Evolutionary conservation across 176 grass and related monocot species (phyloP), one percentile per base, ranked within the genome.

Genomic region (Saccharum officinarum): DNA sequence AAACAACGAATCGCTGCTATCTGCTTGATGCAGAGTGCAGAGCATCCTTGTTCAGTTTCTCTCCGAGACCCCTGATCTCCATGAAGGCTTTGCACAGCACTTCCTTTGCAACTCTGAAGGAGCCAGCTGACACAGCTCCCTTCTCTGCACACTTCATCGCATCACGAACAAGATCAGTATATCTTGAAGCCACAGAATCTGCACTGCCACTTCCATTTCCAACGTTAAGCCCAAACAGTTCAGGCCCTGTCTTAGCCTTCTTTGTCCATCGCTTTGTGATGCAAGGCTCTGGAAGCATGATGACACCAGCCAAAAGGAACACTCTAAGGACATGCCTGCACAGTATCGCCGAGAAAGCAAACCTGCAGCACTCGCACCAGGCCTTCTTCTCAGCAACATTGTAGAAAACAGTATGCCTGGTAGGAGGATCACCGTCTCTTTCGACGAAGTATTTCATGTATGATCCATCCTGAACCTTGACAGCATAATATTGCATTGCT

Each of bases 311-410:
- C 60, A 89, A 73, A 63, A 91, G 61, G 73, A 95, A 94, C 36
- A 95, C 91, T 40, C 81, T 78, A 38, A 98, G 88, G 10, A 94
- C 87, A 88, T 98, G 96, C 59, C 96, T 92, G 83, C 96, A 98
- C 36, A 90, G 69, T 90, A 98, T 95, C 26, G 89, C 91, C 37
- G 86, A 89, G 70, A 92, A 88, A 50, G 92, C 81, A 77, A 85
- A 94, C 67, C 92, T 92, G 75, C 69, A 94, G 78, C 96, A 98
- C 80, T 84, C 89, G 65, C 96, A 98, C 88, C 91, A 95, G 42
- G 87, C 89, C 80, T 94, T 98, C 78, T 95, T 94, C 80, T 98
- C 96, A 13, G 73, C 77, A 44, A 54, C 45, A 62, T 79, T 90
- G 37, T 94, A 94, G 71, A 83, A 77, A 71, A 98, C 96, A 6